Conservation (phyloP, 1,284 basidiomycete species). For the Serendipita sp. region DNA sequence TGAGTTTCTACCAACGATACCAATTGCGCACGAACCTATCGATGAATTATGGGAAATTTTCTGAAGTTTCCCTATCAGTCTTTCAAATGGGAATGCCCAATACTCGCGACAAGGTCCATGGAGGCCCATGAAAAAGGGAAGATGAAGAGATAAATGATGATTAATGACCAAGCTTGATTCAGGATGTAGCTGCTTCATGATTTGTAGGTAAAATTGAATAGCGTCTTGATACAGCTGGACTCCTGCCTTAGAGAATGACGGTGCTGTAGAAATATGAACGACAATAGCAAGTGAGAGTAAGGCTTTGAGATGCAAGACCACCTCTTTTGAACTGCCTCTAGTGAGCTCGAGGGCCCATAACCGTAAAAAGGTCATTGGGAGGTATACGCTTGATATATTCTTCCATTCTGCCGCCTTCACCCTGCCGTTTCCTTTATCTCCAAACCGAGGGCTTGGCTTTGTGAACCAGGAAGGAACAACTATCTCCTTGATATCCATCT, state of each 20-base stretch:
- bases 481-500: slow-evolving; percentile 2
- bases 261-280: slow-evolving; percentile 2
- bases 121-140: background rate
- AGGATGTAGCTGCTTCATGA: background rate
- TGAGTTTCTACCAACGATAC: background rate
- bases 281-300: slow-evolving; percentile 1
- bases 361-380: slow-evolving; percentile 10
- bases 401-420: slow-evolving; percentile 15
- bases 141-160: slow-evolving; percentile 10
- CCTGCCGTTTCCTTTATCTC: slow-evolving; percentile 7
- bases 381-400: slow-evolving; percentile 8
- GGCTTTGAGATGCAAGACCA: background rate
- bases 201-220: background rate
- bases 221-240: background rate
- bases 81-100: slow-evolving; percentile 10
- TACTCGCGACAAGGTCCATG: slow-evolving; percentile 7
- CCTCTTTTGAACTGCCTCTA: background rate
- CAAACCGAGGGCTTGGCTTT: slow-evolving; percentile 4
- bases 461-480: slow-evolving; percentile 11
- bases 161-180: background rate
- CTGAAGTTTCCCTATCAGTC: slow-evolving; percentile 10
- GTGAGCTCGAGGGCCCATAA: slow-evolving; percentile 3
- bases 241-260: background rate
- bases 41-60: slow-evolving; percentile 3
- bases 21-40: slow-evolving; percentile 1